Conservation (phyloP, 345 rosid genomes). For the Murraya paniculata region DNA sequence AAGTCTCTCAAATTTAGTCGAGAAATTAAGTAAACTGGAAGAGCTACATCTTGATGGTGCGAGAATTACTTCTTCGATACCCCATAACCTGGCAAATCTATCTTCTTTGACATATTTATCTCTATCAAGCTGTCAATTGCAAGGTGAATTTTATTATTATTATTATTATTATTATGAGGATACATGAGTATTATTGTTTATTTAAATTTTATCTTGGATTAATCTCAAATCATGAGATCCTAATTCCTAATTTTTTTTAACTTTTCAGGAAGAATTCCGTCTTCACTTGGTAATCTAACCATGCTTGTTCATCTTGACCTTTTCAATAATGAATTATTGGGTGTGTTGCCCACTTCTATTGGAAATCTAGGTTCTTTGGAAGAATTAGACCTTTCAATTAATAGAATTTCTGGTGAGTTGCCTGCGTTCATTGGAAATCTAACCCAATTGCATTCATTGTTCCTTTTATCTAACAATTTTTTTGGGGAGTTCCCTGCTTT, state of each 20-base stretch:
- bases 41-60: background rate
- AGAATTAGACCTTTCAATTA: background rate
- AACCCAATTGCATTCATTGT: too few relatives aligned
- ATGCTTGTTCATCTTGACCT: background rate
- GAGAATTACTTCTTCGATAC: background rate
- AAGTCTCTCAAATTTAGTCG: background rate
- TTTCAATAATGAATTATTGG: background rate
- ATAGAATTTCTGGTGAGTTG: background rate
- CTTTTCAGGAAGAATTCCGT: background rate
- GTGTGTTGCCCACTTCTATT: slow-evolving; percentile 1
- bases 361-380: background rate
- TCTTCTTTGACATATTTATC: slow-evolving; percentile 14
- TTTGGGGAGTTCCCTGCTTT: too few relatives aligned
- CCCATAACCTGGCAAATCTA: background rate
- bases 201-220: too few relatives aligned
- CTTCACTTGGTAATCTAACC: slow-evolving; percentile 3
- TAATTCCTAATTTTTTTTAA: background rate
- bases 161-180: too few relatives aligned
- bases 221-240: too few relatives aligned
- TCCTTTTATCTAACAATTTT: background rate
- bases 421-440: background rate
- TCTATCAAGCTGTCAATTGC: background rate
- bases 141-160: too few relatives aligned
- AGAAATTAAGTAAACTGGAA: slow-evolving; percentile 9
- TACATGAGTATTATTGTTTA: too few relatives aligned